A percentile compares a stretch with the other conserved stretches of the same genome.
Evolutionary conservation across 768 basidiomycete genomes (phyloP).

Genomic region (Lactarius hatsudake): DNA sequence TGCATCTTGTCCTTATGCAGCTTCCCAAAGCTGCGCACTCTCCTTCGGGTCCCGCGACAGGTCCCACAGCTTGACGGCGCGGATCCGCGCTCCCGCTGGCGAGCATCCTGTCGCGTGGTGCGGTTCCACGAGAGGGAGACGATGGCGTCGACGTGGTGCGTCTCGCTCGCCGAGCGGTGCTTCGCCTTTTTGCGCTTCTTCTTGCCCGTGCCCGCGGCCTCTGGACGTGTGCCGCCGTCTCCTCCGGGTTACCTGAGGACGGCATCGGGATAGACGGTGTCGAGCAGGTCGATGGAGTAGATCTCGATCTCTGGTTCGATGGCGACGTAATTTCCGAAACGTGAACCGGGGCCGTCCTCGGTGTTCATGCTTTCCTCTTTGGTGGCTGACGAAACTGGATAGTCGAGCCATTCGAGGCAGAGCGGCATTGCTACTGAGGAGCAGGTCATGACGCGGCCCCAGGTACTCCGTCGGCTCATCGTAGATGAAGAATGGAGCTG

Average conservation of each 20-base stretch:
- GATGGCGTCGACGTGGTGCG: conserved; percentile 89
- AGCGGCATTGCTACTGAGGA: conserved; percentile 97
- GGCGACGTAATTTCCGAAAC: conserved; percentile 86
- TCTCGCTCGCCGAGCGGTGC: conserved; percentile 54
- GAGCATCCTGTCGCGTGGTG: conserved; percentile 80
- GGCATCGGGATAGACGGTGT: conserved; percentile 90
- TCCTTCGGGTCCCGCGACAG: conserved; percentile 60
- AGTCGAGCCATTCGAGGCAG: conserved; percentile 99
- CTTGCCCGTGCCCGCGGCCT: conserved; percentile 87
- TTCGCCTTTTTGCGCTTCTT: conserved; percentile 91
- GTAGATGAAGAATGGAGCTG: conserved; percentile 96
- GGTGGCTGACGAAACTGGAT: conserved; percentile 59
- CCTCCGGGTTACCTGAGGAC: conserved; percentile 88
- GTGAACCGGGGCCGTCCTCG: conserved; percentile 27
- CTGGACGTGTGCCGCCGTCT: conserved; percentile 75
- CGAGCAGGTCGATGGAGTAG: conserved; percentile 92
- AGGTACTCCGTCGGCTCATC: conserved; percentile 89
- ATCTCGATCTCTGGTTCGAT: conserved; percentile 99
- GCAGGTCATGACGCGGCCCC: conserved; percentile 92
- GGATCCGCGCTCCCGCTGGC: conserved; percentile 92
- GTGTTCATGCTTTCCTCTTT: conserved; percentile 34
- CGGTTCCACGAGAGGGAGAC: conserved; percentile 93
- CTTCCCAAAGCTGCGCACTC: conserved; percentile 76
- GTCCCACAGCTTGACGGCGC: conserved; percentile 98
- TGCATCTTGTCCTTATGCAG: conserved; percentile 98